Conservation (phyloP, 129 eudicot species). For the Pittosporum tobira region DNA sequence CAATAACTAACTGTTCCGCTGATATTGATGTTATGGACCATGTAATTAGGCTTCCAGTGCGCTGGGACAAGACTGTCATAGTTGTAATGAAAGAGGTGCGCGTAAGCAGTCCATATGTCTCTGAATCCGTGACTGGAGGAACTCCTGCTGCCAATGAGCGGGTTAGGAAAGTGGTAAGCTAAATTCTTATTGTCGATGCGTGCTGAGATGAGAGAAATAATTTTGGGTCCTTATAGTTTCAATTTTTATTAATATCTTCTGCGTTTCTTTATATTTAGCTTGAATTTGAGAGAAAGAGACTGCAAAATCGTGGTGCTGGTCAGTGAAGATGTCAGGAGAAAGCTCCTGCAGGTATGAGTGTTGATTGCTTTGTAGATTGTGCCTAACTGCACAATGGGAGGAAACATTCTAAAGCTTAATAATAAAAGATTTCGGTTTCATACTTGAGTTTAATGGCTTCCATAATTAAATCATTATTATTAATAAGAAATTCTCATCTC, state of each 20-base stretch:
- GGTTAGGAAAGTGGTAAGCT: conserved; percentile 94
- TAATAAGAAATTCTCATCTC: no score
- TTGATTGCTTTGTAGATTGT: conserved; percentile 6
- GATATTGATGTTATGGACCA: background rate
- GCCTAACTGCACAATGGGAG: background rate
- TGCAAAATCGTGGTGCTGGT: conserved; percentile 61
- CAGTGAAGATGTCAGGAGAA: conserved; percentile 18
- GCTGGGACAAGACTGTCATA: conserved; percentile 91
- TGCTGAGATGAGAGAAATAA: background rate
- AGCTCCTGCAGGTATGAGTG: conserved; percentile 16
- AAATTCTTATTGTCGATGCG: background rate
- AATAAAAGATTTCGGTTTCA: conserved; percentile 19
- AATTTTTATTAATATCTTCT: background rate
- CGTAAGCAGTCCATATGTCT: conserved; percentile 91
- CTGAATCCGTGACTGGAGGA: conserved; percentile 90
- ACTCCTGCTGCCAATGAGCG: conserved; percentile 97
- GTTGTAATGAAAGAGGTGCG: conserved; percentile 97
- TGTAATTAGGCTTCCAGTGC: conserved; percentile 73
- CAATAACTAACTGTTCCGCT: background rate
- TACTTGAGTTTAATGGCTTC: no score
- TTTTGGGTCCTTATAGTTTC: background rate
- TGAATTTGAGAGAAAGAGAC: conserved; percentile 83
- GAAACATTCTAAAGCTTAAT: conserved; percentile 14
- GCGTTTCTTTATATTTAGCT: conserved; percentile 30
- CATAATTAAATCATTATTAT: no score